Evolutionary conservation across 495 filamentous ascomycete genomes (phyloP), one percentile per base, ranked within the genome.

Genomic region (Xylaria scruposa): DNA sequence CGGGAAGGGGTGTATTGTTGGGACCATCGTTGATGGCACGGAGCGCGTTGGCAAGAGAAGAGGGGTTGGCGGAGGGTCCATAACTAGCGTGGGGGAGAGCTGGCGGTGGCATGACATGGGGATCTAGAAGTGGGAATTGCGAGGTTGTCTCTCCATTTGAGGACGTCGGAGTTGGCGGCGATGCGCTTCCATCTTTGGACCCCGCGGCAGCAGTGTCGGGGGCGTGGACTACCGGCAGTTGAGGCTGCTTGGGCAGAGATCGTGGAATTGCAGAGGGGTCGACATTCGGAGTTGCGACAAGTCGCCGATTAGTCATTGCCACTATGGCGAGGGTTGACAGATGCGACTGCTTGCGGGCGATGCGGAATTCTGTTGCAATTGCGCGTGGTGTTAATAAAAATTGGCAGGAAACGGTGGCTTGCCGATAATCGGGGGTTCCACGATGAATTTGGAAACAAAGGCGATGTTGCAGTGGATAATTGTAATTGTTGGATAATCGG

Each of bases 261-360:
- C 74, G 74, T 61, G 77, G 74, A n/a, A 64, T 66, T 62, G 74
- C 19, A 47, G 70, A 61, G 7, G 75, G 78, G 1, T 78, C 67
- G 36, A 80, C 77, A 66, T 78, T 79, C 42, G 82, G 79, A 24
- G 78, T 73, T 17, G 76, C 73, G 49, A 80, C 72, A 33, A 66
- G 75, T 53, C 77, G 75, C 63, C 80, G 81, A 77, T 83, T 81
- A 75, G 74, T 85, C 84, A 88, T 88, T 72, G 83, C 85, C 76
- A 82, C 77, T 79, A 83, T 85, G 59, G 85, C 85, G 73, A 88
- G 80, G 46, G 81, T 80, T 38, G 79, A 81, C 71, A 84, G 82
- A 71, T 83, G 81, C 26, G 78, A 75, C 67, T 79, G 81, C 68
- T 74, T 78, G 36, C 80, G 78, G 38, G 73, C 76, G 42, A 76